These are phyloP conservation scores for Tricholoma sp. DNA, from an alignment of 768 basidiomycete species.

Conservation along the genomic window DNA sequence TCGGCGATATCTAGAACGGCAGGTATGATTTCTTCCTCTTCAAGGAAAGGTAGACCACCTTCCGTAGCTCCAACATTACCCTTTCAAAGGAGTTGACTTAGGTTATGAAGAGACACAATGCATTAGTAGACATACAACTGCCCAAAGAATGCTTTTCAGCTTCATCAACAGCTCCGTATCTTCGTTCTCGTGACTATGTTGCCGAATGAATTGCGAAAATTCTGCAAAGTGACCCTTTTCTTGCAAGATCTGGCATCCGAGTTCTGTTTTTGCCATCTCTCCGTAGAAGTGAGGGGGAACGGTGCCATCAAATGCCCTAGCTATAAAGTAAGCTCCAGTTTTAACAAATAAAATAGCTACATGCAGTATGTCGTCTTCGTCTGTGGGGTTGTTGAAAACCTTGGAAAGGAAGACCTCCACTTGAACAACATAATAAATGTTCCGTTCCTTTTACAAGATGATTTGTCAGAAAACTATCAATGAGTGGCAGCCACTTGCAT, in stretches of 20 bases:
- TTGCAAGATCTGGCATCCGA: constrained; percentile 86
- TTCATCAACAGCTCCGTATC: constrained; percentile 83
- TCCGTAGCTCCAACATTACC: constrained; percentile 91
- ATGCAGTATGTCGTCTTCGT: constrained; percentile 62
- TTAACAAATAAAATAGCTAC: constrained; percentile 12
- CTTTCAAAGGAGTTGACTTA: constrained; percentile 32
- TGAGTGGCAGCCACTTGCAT: constrained; percentile 45
- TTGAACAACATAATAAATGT: constrained; percentile 88
- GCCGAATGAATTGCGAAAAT: constrained; percentile 85
- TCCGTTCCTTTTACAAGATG: constrained; percentile 68
- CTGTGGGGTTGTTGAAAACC: constrained; percentile 58
- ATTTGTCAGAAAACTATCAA: not conserved
- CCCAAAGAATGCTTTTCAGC: constrained; percentile 95
- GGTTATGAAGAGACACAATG: not conserved
- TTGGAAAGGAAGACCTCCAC: constrained; percentile 89
- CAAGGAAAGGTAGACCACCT: constrained; percentile 89
- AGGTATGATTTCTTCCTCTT: constrained; percentile 93
- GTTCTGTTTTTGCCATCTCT: constrained; percentile 94
- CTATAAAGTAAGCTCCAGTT: not conserved
- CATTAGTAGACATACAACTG: constrained; percentile 65
- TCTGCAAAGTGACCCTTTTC: constrained; percentile 90
- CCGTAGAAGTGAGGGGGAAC: constrained; percentile 97
- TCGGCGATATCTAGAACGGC: constrained; percentile 89
- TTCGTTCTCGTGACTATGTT: constrained; percentile 79
- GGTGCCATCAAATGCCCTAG: constrained; percentile 75